Conservation (phyloP, 257 asterid species). For the Agastache rugosa region DNA sequence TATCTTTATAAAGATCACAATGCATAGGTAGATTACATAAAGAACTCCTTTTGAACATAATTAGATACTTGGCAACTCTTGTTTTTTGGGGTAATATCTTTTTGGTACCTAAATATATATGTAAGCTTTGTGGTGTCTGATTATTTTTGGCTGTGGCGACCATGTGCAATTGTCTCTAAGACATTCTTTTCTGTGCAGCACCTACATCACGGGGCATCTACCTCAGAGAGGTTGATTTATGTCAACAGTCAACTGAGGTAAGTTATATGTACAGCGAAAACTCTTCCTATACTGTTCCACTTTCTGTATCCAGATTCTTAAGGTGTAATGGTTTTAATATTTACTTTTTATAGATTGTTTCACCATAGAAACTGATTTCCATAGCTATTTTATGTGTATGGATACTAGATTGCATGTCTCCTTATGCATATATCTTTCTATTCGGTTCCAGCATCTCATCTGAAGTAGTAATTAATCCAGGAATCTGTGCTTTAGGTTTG, state of each 20-base stretch:
- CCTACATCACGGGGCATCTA: slow-evolving; percentile 90
- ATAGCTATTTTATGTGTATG: slow-evolving; percentile 1
- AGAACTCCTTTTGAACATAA: slow-evolving; percentile 9
- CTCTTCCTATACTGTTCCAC: slow-evolving; percentile 23
- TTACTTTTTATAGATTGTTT: slow-evolving; percentile 18
- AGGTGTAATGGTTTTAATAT: slow-evolving; percentile 18
- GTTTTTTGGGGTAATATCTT: slow-evolving; percentile 13
- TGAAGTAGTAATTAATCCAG: slow-evolving; percentile 27
- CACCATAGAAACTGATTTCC: slow-evolving; percentile 18
- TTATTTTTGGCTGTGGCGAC: slow-evolving; percentile 20
- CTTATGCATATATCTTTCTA: neutral
- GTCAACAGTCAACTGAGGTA: slow-evolving; percentile 86
- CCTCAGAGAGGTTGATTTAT: slow-evolving; percentile 80
- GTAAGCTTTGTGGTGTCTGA: slow-evolving; percentile 21
- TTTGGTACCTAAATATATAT: slow-evolving; percentile 1
- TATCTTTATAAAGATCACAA: slow-evolving; percentile 11
- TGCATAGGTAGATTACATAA: slow-evolving; percentile 21
- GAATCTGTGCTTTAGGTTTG: slow-evolving; percentile 10
- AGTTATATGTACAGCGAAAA: slow-evolving; percentile 31
- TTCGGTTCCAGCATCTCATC: slow-evolving; percentile 25
- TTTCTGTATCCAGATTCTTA: slow-evolving; percentile 22
- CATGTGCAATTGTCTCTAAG: slow-evolving; percentile 29
- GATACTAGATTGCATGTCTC: slow-evolving; percentile 2
- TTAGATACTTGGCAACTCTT: slow-evolving; percentile 2
- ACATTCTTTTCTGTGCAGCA: slow-evolving; percentile 54